Base-by-base conservation (phyloP, 2,329 filamentous ascomycete genomes). In the Neocucurbitaria cava region DNA sequence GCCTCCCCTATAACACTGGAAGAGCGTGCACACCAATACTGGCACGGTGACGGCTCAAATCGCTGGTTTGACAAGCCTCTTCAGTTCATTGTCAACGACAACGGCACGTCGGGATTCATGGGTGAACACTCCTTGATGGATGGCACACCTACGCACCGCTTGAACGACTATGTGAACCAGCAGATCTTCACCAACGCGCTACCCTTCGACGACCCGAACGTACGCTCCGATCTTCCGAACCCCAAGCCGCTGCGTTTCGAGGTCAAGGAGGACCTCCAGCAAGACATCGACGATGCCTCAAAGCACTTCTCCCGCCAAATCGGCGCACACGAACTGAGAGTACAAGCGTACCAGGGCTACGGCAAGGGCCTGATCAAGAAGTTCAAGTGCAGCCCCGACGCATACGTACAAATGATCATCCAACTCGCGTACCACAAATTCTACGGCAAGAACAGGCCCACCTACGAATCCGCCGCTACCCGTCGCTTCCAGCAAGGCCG, bases 91-190 rank as follows among this genome's bases (percentile, higher is more conserved):
- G 77, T 99, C 80, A 97, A 96, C 78, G 93, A 99, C 76, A 99
- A 99, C 76, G 95, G 95, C 66, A 96, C 95, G 7, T 90, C 95
- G 2, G 95, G 95, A 58, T 99, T 99, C 84, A 94, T 92, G 84
- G 95, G 95, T 71, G 95, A 99, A 80, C 95, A 99, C 84, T 96
- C 91, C 69, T 98, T 99, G 95, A 99, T 99, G 96, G 95, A 99
- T 75, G 95, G 96, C 62, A 99, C 95, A 6, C 93, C 96, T 1
- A 99, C 96, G 2, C 95, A 98, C 79, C 89, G 96, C 40, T 85
- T 99, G 15, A 99, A 97, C 77, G 95, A 99, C 83, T 95, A 92
- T 72, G 85, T 96, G 73, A 96, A 94, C 81, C 87, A 90, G 74
- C 85, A 91, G 71, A 97, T 98, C 76, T 93, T 96, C 79, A 89